A percentile compares a stretch with the other conserved stretches of the same genome.
Evolutionary conservation across 192 early-diverging fungal species (phyloP).

Genomic region (Coemansia sp.): DNA sequence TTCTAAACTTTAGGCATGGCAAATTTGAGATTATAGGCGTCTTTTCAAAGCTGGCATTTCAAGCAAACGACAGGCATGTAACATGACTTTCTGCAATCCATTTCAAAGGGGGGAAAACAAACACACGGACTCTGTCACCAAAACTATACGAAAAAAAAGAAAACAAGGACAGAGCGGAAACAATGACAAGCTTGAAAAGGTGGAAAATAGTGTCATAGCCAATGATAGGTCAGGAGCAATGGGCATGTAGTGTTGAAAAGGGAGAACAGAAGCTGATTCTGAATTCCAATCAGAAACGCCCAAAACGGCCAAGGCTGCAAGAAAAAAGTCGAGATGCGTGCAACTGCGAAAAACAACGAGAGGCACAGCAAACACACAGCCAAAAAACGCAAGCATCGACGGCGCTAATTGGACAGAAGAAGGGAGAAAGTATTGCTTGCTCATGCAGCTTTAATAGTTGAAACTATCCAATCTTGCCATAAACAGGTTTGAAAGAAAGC

Average conservation of each 20-base stretch:
- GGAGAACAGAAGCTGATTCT: not conserved
- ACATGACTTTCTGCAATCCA: not conserved
- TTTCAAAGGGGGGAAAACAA: not conserved
- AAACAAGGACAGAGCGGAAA: not conserved
- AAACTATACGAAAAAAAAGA: not conserved
- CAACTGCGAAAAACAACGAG: not conserved
- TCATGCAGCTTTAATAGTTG: conserved; percentile 8
- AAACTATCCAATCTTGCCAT: not conserved
- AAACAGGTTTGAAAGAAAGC: conserved; percentile 3
- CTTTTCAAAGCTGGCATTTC: not conserved
- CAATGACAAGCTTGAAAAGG: not conserved
- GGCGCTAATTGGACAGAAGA: not conserved
- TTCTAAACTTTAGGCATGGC: not conserved
- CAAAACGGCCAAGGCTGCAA: too few relatives aligned
- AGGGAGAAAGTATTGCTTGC: not conserved
- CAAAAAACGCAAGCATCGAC: not conserved
- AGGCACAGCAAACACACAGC: not conserved
- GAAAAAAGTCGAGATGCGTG: not conserved
- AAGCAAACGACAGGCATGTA: not conserved
- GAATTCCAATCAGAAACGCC: not conserved
- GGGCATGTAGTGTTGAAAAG: not conserved
- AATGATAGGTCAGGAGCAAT: not conserved
- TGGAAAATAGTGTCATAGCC: too few relatives aligned
- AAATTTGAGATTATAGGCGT: not conserved
- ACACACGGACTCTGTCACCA: too few relatives aligned